A percentile compares a stretch with the other conserved stretches of the same genome.
Conservation (phyloP, 2,329 filamentous ascomycete genomes). For the Daldinia sp. region DNA sequence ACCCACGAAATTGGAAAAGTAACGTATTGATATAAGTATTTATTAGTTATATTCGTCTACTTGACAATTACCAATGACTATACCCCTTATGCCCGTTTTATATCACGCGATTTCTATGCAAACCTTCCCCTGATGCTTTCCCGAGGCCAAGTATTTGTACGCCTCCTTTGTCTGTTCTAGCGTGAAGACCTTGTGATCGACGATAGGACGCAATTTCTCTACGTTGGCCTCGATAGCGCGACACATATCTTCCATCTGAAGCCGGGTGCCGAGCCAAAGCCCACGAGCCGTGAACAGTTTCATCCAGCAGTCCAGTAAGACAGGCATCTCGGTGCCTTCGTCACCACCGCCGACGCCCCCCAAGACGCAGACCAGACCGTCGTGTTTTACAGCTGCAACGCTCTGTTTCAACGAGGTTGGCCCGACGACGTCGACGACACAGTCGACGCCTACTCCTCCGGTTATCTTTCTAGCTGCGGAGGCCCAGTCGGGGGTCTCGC, state of each 20-base stretch:
- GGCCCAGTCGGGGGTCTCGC: constrained; percentile 52
- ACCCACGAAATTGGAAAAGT: neutral
- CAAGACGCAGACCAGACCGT: constrained; percentile 52
- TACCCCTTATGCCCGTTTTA: neutral
- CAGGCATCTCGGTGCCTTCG: constrained; percentile 20
- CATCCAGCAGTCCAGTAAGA: constrained; percentile 44
- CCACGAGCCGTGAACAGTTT: constrained; percentile 55
- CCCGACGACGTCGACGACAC: constrained; percentile 56
- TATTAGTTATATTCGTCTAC: neutral
- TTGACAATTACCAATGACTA: neutral
- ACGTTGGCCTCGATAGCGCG: constrained; percentile 57
- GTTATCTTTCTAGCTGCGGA: constrained; percentile 49
- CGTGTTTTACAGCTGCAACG: constrained; percentile 50
- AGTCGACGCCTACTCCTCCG: constrained; percentile 50
- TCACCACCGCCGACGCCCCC: constrained; percentile 49
- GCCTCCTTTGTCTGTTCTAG: constrained; percentile 57
- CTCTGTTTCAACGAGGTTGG: constrained; percentile 51
- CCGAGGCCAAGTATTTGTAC: constrained; percentile 49
- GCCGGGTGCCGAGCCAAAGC: constrained; percentile 55
- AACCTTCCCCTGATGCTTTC: constrained; percentile 53
- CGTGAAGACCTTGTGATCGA: constrained; percentile 56
- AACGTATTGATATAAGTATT: neutral
- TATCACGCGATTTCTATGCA: constrained; percentile 32
- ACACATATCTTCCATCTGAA: constrained; percentile 62
- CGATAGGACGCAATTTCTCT: constrained; percentile 52